These are phyloP conservation scores for Amanita fuliginea DNA, from an alignment of 768 basidiomycete genomes.

Conservation along the genomic window DNA sequence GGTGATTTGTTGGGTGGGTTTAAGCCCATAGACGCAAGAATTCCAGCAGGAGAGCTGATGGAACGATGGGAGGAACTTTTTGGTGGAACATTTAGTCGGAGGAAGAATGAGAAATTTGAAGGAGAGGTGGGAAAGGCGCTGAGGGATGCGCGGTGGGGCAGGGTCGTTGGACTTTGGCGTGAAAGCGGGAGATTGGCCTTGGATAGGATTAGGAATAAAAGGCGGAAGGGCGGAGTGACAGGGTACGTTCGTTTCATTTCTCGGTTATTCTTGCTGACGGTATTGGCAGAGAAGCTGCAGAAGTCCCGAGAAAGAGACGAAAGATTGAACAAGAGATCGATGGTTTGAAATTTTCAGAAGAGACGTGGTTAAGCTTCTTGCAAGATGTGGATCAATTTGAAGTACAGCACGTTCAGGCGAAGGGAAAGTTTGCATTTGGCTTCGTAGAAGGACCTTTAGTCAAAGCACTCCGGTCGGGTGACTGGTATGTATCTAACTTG, in stretches of 20 bases:
- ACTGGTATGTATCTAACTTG: conserved; percentile 56
- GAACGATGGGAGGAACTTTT: conserved; percentile 73
- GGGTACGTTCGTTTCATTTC: conserved; percentile 8
- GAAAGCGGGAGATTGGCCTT: conserved; percentile 62
- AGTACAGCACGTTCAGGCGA: conserved; percentile 76
- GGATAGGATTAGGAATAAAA: conserved; percentile 37
- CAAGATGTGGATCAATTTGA: conserved; percentile 71
- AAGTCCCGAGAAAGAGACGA: conserved; percentile 57
- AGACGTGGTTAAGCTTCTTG: conserved; percentile 59
- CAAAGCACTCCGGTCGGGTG: conserved; percentile 75
- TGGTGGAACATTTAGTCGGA: conserved; percentile 76
- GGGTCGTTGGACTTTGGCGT: conserved; percentile 74
- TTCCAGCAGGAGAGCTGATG: conserved; percentile 64
- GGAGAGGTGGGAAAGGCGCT: conserved; percentile 74
- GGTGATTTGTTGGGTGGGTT: conserved; percentile 92
- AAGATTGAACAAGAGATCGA: conserved; percentile 39
- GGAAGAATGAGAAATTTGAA: conserved; percentile 82
- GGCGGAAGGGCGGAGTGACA: conserved; percentile 14
- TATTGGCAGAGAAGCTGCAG: conserved; percentile 13
- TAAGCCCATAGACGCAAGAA: conserved; percentile 85
- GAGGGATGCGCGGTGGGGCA: conserved; percentile 75
- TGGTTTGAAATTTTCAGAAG: conserved; percentile 27
- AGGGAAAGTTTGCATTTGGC: conserved; percentile 85
- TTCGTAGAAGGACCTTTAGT: conserved; percentile 97
- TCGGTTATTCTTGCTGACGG: conserved; percentile 4